These are phyloP conservation scores for Hypoxylon trugodes DNA, from an alignment of 495 filamentous ascomycete species.

Conservation along the genomic window DNA sequence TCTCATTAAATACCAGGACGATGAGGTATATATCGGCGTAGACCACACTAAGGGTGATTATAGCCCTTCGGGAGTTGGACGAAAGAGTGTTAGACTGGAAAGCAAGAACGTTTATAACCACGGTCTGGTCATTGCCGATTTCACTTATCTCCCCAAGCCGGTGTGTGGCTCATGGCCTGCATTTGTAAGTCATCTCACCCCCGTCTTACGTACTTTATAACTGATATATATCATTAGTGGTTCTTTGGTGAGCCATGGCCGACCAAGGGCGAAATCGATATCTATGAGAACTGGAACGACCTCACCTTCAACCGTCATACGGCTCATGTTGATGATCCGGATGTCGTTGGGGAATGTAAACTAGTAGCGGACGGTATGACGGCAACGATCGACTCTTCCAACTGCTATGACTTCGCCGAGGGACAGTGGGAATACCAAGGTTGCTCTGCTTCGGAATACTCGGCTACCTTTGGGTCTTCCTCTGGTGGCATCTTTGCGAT, in stretches of 20 bases:
- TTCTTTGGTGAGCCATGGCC: slow-evolving; percentile 82
- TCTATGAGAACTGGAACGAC: slow-evolving; percentile 84
- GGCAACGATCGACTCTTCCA: slow-evolving; percentile 54
- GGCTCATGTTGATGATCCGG: slow-evolving; percentile 72
- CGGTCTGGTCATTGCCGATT: slow-evolving; percentile 75
- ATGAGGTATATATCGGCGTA: slow-evolving; percentile 60
- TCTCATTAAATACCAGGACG: slow-evolving; percentile 60
- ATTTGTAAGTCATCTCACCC: slow-evolving; percentile 52
- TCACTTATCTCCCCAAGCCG: slow-evolving; percentile 73
- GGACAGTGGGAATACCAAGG: slow-evolving; percentile 46
- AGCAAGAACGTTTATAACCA: slow-evolving; percentile 70
- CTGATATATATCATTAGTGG: slow-evolving; percentile 55
- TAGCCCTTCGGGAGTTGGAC: slow-evolving; percentile 51
- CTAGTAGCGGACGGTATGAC: slow-evolving; percentile 57
- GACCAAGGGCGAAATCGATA: slow-evolving; percentile 82
- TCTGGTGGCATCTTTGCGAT: slow-evolving; percentile 77
- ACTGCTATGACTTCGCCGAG: slow-evolving; percentile 62
- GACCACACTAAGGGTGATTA: slow-evolving; percentile 45
- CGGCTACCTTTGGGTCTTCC: slow-evolving; percentile 69
- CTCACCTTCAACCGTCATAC: slow-evolving; percentile 71
- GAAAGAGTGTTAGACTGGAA: slow-evolving; percentile 72
- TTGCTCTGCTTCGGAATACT: slow-evolving; percentile 51
- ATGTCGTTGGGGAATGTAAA: slow-evolving; percentile 65
- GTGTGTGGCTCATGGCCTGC: slow-evolving; percentile 69
- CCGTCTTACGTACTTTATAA: too few relatives aligned